A percentile compares a stretch with the other conserved stretches of the same genome.
These are phyloP conservation scores for Penicillium coprophilum DNA, from an alignment of 495 filamentous ascomycete genomes.

Conservation along the genomic window DNA sequence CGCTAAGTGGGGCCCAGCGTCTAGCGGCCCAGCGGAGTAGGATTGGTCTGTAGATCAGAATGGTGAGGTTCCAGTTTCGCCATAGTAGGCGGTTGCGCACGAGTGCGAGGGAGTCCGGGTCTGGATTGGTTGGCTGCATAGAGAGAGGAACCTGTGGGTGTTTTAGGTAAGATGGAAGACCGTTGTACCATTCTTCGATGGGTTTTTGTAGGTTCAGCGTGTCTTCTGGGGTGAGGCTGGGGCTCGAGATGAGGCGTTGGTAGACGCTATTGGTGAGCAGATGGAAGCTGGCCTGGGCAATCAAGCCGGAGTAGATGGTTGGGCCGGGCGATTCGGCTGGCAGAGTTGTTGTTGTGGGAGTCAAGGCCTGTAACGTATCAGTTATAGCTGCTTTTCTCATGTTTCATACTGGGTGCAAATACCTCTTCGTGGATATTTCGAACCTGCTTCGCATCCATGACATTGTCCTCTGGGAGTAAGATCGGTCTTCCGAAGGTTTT, in stretches of 20 bases:
- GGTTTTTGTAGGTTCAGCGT: constrained; percentile 45
- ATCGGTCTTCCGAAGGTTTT: constrained; percentile 51
- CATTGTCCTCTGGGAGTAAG: constrained; percentile 46
- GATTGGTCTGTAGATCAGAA: constrained; percentile 53
- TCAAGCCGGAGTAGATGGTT: constrained; percentile 51
- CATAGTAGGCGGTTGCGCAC: constrained; percentile 47
- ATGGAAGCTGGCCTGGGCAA: constrained; percentile 51
- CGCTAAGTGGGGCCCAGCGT: constrained; percentile 38
- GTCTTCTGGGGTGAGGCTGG: constrained; percentile 48
- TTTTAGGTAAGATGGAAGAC: constrained; percentile 47
- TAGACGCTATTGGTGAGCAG: constrained; percentile 52
- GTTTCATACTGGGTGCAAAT: neutral
- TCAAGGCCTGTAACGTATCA: constrained; percentile 35
- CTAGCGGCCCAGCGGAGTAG: constrained; percentile 50
- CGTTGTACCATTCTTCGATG: constrained; percentile 50
- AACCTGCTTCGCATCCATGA: constrained; percentile 49
- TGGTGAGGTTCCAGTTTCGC: constrained; percentile 53
- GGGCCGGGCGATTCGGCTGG: constrained; percentile 44
- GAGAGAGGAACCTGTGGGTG: constrained; percentile 29
- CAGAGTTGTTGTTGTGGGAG: constrained; percentile 40
- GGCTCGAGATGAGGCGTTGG: constrained; percentile 51
- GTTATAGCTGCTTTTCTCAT: neutral
- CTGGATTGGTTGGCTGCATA: constrained; percentile 23
- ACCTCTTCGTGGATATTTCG: constrained; percentile 52
- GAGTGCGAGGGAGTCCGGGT: constrained; percentile 39